These are phyloP conservation scores for Coffea eugenioides DNA, from an alignment of 257 asterid species.

Conservation along the genomic window DNA sequence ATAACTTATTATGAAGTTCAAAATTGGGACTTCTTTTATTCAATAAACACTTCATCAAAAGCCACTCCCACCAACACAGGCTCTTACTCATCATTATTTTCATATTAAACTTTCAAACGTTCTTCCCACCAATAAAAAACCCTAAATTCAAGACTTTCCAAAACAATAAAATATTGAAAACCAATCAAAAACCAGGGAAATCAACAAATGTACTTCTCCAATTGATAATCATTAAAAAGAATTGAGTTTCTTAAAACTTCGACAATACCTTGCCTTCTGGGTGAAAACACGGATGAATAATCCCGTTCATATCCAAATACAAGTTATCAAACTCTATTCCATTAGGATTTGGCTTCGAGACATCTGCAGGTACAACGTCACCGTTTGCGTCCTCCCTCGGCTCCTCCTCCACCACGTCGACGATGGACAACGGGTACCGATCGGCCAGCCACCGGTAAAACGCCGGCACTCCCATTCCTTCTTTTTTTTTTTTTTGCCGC, in stretches of 20 bases:
- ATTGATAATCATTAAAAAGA: background rate
- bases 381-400: conserved; percentile 40
- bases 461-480: conserved; percentile 88
- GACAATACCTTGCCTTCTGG: conserved; percentile 82
- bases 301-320: conserved; percentile 93
- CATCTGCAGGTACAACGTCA: conserved; percentile 38
- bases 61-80: background rate
- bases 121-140: background rate
- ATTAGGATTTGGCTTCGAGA: conserved; percentile 81
- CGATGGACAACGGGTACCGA: conserved; percentile 80
- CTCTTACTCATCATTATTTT: background rate
- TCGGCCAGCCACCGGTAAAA: conserved; percentile 96
- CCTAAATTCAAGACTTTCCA: background rate
- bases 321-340: conserved; percentile 87
- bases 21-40: background rate
- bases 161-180: background rate
- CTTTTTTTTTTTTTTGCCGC: background rate
- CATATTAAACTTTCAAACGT: no score
- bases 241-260: background rate
- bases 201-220: background rate
- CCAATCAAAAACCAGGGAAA: no score
- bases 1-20: no score
- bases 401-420: conserved; percentile 82
- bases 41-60: background rate
- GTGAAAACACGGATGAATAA: conserved; percentile 96